These are phyloP conservation scores for Cyclotella baltica DNA, from an alignment of 108 stramenopile species.

Conservation along the genomic window DNA sequence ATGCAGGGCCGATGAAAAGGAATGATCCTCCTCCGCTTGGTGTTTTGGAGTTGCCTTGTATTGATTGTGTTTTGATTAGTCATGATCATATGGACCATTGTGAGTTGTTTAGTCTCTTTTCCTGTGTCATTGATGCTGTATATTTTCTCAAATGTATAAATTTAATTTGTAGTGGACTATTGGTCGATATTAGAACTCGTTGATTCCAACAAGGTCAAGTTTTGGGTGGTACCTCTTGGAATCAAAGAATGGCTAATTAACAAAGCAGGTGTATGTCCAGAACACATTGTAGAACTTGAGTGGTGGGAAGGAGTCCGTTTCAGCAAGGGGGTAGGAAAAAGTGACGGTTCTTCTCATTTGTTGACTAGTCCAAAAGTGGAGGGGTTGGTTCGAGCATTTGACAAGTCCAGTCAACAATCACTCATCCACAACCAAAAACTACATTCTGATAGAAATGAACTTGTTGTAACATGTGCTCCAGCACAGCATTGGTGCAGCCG, in stretches of 20 bases:
- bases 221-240: constrained; percentile 85
- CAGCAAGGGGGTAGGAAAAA: constrained; percentile 12
- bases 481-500: constrained; percentile 93
- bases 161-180: constrained; percentile 56
- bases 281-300: constrained; percentile 79
- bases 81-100: constrained; percentile 92
- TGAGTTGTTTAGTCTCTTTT: background rate
- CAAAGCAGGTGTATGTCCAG: constrained; percentile 55
- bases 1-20: constrained; percentile 68
- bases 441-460: constrained; percentile 25
- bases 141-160: background rate
- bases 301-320: constrained; percentile 88
- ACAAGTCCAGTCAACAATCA: constrained; percentile 25
- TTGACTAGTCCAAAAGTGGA: constrained; percentile 22
- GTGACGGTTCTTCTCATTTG: background rate
- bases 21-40: constrained; percentile 63
- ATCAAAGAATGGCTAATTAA: constrained; percentile 74
- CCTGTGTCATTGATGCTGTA: background rate
- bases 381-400: constrained; percentile 51
- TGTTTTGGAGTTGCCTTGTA: constrained; percentile 57
- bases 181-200: constrained; percentile 57
- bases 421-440: background rate
- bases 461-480: constrained; percentile 78
- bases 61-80: constrained; percentile 83
- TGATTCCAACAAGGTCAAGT: constrained; percentile 52